Base-by-base conservation (phyloP, 306 rosid species). In the Corylus americana region DNA sequence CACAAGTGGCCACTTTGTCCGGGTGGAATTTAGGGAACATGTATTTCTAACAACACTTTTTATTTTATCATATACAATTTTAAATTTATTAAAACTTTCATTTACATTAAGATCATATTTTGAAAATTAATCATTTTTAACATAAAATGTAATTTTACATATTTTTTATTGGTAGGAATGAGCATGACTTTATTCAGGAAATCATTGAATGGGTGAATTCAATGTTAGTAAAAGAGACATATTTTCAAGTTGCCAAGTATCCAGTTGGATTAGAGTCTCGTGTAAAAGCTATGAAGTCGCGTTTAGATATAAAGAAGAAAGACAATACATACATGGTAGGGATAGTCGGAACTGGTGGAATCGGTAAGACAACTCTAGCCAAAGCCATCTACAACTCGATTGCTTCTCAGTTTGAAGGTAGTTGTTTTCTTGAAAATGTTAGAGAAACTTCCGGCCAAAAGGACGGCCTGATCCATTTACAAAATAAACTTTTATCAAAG, bases 291-390 rank as follows among this genome's bases (percentile, higher is more conserved):
- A 0, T 83, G 12, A 7, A 44, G 11, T 20, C 68, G 47, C 55
- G 66, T 47, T 22, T 83, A 35, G 53, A 25, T n/a, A 35, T 39
- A 37, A 45, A 49, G 14, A 71, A 37, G 5, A 71, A 37, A 4
- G 27, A 67, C 11, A 77, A 75, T 57, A 63, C 80, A 75, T 75
- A 69, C 62, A 80, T 80, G 37, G 8, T 78, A 20, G 87, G 85
- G 55, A 78, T 80, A n/a, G 80, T 73, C 73, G 89, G 85, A 9
- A 53, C 73, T 73, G 85, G 80, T 2, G 86, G 81, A 7, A 75
- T 79, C 20, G 88, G 82, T 39, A 82, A 85, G 67, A 83, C 89
- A 47, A 86, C 87, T 44, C 62, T 86, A 22, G 83, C 85, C 45
- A 83, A n/a, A 78, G 79, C 55, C 27, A 27, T 77, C 14, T 86